These are phyloP conservation scores for Cercophora scortea DNA, from an alignment of 495 filamentous ascomycete genomes.

Conservation along the genomic window DNA sequence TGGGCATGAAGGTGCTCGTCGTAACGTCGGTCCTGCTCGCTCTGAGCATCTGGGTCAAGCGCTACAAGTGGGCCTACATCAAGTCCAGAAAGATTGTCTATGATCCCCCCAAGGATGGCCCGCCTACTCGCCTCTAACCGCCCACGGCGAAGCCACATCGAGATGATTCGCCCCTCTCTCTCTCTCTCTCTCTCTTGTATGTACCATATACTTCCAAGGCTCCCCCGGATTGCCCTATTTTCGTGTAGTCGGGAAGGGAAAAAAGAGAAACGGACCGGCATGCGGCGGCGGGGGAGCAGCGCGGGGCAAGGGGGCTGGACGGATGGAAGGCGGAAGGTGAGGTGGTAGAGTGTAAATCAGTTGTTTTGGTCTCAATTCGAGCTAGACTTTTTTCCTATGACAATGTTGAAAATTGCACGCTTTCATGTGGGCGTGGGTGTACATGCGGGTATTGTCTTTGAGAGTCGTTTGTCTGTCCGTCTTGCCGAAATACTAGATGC, in stretches of 20 bases:
- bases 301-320: neutral
- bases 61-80: constrained; percentile 94
- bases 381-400: constrained; percentile 18
- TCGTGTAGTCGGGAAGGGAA: constrained; percentile 25
- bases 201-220: constrained; percentile 37
- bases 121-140: constrained; percentile 24
- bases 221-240: constrained; percentile 26
- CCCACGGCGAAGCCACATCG: neutral
- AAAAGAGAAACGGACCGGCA: constrained; percentile 8
- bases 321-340: constrained; percentile 6
- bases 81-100: constrained; percentile 93
- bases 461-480: too few relatives aligned
- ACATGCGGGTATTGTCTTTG: too few relatives aligned
- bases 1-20: constrained; percentile 90
- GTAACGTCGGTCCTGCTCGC: constrained; percentile 72
- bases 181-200: constrained; percentile 29
- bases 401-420: neutral
- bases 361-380: constrained; percentile 25
- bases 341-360: constrained; percentile 31
- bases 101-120: constrained; percentile 55
- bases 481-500: too few relatives aligned
- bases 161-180: constrained; percentile 18
- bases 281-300: constrained; percentile 2
- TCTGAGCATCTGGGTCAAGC: constrained; percentile 94
- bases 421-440: neutral